Percentiles rank a stretch among this genome's conserved stretches.
These are phyloP conservation scores for Tribonema minus DNA, from an alignment of 108 stramenopile genomes.

Conservation along the genomic window DNA sequence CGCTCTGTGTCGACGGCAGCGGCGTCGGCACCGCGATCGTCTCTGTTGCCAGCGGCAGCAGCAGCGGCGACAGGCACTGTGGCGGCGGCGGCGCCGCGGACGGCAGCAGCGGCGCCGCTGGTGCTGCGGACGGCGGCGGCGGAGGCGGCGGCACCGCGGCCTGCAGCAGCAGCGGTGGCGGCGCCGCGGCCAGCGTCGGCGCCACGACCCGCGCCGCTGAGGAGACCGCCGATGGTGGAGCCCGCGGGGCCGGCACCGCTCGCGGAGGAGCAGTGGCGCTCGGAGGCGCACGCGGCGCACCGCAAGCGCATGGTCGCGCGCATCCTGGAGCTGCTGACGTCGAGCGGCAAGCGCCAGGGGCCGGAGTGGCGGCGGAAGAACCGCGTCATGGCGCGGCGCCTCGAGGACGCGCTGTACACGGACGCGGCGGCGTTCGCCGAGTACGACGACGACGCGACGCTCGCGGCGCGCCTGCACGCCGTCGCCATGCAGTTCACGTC, in stretches of 20 bases:
- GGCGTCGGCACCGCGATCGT: background rate
- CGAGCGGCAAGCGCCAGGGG: background rate
- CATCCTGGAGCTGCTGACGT: background rate
- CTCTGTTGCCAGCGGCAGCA: background rate
- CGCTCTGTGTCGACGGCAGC: background rate
- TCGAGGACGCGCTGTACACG: slow-evolving; percentile 10
- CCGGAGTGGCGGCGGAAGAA: background rate
- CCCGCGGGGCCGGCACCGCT: background rate
- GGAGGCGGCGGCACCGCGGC: no score
- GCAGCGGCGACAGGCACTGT: background rate
- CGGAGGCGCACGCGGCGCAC: no score
- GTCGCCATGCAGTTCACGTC: no score
- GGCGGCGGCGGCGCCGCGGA: background rate
- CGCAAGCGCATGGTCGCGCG: background rate
- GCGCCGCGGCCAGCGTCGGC: background rate
- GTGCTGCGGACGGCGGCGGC: background rate
- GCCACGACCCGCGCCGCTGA: background rate
- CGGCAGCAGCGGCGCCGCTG: background rate
- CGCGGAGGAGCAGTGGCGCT: no score
- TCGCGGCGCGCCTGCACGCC: slow-evolving; percentile 1
- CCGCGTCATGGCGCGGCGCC: background rate
- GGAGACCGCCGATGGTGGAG: background rate
- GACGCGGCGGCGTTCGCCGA: background rate
- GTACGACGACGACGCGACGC: slow-evolving; percentile 3
- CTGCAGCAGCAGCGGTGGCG: slow-evolving; percentile 2